phyloP scores from a whole-genome alignment of 192 early-diverging fungal species.

The Thamnidium elegans region DNA sequence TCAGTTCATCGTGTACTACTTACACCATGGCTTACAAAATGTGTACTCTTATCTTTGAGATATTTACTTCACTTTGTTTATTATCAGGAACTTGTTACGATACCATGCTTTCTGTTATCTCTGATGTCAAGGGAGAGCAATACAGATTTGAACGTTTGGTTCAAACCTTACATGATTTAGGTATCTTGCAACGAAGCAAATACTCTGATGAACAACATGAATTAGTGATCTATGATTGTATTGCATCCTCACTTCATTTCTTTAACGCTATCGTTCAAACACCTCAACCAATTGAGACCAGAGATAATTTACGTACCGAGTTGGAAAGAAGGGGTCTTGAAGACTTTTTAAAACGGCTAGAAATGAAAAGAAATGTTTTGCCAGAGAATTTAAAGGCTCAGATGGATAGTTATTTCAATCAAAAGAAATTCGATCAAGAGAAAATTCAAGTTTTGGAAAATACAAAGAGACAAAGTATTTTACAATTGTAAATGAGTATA shows the following conservation, averaged over 20 bases:
- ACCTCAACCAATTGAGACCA: constrained; percentile 38
- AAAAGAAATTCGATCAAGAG: constrained; percentile 41
- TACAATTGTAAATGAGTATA: constrained; percentile 25
- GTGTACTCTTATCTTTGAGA: constrained; percentile 41
- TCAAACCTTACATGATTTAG: constrained; percentile 28
- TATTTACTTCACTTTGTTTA: constrained; percentile 47
- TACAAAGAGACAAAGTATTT: constrained; percentile 32
- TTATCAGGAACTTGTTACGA: constrained; percentile 42
- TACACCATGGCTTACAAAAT: constrained; percentile 34
- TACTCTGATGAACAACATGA: constrained; percentile 7
- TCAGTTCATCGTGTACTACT: background rate
- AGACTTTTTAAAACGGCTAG: constrained; percentile 39
- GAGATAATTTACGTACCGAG: constrained; percentile 44
- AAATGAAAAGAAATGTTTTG: constrained; percentile 18
- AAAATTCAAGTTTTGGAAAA: constrained; percentile 39
- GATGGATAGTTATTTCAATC: constrained; percentile 43
- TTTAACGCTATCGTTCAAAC: constrained; percentile 49
- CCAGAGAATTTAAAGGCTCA: constrained; percentile 28
- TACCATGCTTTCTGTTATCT: constrained; percentile 42
- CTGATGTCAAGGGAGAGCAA: constrained; percentile 48
- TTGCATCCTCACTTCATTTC: constrained; percentile 38
- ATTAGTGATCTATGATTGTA: constrained; percentile 44
- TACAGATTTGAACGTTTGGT: constrained; percentile 55
- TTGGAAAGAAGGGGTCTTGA: constrained; percentile 48
- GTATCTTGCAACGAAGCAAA: constrained; percentile 10